Percentiles rank a stretch among this genome's conserved stretches.
Evolutionary conservation across 208 protist species (phyloP).

Genomic region (Balamuthia mandrillaris): DNA sequence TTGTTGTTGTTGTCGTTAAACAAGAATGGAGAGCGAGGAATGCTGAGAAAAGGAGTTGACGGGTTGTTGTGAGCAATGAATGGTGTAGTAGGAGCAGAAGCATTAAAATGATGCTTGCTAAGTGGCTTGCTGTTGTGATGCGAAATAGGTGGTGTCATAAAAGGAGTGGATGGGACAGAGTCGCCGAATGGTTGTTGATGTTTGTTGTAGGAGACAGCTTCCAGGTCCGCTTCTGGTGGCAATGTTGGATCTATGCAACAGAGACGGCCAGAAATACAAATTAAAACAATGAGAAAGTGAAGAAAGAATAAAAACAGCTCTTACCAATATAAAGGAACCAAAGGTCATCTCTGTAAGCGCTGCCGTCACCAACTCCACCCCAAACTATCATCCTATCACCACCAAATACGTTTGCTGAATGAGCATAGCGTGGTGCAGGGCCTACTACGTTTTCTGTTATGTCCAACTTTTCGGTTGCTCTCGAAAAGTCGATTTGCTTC

Average conservation of each 20-base stretch:
- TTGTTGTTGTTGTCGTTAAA: no score
- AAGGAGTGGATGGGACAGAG: not conserved
- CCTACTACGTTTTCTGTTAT: constrained; percentile 25
- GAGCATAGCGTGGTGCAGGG: constrained; percentile 3
- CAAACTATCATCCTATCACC: constrained; percentile 35
- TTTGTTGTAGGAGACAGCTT: not conserved
- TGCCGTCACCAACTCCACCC: constrained; percentile 15
- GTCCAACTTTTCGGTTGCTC: not conserved
- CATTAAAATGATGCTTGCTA: not conserved
- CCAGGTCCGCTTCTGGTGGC: not conserved
- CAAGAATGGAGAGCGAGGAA: not conserved
- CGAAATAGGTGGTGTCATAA: not conserved
- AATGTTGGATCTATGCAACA: constrained; percentile 27
- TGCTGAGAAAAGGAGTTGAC: no score
- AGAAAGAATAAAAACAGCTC: not conserved
- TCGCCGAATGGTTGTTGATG: not conserved
- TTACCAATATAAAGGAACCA: constrained; percentile 37
- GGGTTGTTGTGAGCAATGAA: no score
- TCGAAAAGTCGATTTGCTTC: not conserved
- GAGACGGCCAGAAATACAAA: not conserved
- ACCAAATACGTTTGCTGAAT: not conserved
- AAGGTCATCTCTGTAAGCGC: constrained; percentile 14
- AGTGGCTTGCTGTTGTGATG: not conserved
- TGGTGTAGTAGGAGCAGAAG: no score
- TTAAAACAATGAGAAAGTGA: not conserved